A percentile compares a stretch with the other conserved stretches of the same genome.
Evolutionary conservation across 495 filamentous ascomycete species (phyloP).

Genomic region (Filosporella fistucella): DNA sequence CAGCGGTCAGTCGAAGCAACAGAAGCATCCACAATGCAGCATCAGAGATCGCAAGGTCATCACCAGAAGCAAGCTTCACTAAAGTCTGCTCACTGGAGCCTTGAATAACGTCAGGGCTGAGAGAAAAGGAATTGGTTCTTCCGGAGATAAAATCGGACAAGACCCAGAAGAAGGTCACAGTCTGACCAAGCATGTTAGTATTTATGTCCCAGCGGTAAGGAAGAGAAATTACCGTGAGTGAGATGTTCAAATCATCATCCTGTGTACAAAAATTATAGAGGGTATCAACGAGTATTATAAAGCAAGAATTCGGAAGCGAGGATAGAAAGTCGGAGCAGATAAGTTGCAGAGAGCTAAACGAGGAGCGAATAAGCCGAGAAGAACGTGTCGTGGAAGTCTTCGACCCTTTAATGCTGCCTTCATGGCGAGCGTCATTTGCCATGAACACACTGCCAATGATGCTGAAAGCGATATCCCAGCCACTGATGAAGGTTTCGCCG

Average conservation of each 20-base stretch:
- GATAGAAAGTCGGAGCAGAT: slow-evolving; percentile 92
- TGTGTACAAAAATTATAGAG: slow-evolving; percentile 84
- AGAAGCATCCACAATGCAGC: slow-evolving; percentile 81
- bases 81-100: slow-evolving; percentile 45
- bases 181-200: slow-evolving; percentile 39
- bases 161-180: slow-evolving; percentile 92
- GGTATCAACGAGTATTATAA: slow-evolving; percentile 81
- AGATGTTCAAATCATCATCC: slow-evolving; percentile 90
- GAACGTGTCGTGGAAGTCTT: slow-evolving; percentile 50
- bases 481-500: slow-evolving; percentile 73
- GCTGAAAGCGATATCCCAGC: slow-evolving; percentile 82
- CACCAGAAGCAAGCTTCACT: slow-evolving; percentile 42
- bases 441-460: slow-evolving; percentile 83
- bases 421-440: slow-evolving; percentile 26
- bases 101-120: slow-evolving; percentile 39
- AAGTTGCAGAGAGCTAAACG: slow-evolving; percentile 84
- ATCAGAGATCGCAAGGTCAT: slow-evolving; percentile 44
- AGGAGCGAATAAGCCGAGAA: slow-evolving; percentile 69
- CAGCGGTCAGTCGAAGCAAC: slow-evolving; percentile 68
- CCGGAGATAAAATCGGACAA: slow-evolving; percentile 77
- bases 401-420: slow-evolving; percentile 15
- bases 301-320: slow-evolving; percentile 70
- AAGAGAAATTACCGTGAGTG: slow-evolving; percentile 61
- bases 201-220: neutral
- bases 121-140: slow-evolving; percentile 34